Evolutionary conservation across 2,329 filamentous ascomycete species (phyloP), one percentile per base, ranked within the genome.

Genomic region (Pseudofabraea citricarpa): DNA sequence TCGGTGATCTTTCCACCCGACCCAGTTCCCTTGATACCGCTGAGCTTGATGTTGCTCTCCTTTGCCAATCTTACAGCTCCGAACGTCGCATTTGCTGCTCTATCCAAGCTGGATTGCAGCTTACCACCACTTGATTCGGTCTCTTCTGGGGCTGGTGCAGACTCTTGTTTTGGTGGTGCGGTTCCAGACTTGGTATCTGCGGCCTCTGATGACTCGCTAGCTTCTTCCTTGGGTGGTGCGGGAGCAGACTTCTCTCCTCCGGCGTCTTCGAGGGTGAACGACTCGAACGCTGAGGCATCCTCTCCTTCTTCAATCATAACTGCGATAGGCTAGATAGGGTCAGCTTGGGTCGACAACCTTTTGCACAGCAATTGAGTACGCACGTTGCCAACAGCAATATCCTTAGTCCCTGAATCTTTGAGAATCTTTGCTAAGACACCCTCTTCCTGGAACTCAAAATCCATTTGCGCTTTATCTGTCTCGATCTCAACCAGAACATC

Each of bases 401-500:
- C 93, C 77, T 97, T 98, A 69, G 85, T 85, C 54, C 94, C 94
- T 48, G 85, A 84, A 36, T 95, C 87, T 73, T 90, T 93, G 62
- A 98, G 75, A 52, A 97, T 79, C 79, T 95, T 95, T 61, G 93
- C 91, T 56, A 98, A 77, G 48, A 95, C 79, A 74, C 91, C 93
- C 66, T 97, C 93, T 63, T 98, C 93, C 71, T 98, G 93, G 72
- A 95, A 97, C 71, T 98, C 93, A 67, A 98, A 97, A 75, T 98
- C 93, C 93, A 98, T 98, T 75, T 97, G 93, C 53, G 93, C 93
- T 79, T 98, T 98, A 72, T 98, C 93, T 59, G 93, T 98, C 79
- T 98, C 93, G 61, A 97, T 95, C 77, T 95, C 90, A 56, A 95
- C 90, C 57, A 98, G 74, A 36, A 98, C 93, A 66, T 98, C 93